Percentiles rank a stretch among this genome's conserved stretches.
phyloP scores from a whole-genome alignment of 305 asterid genomes.

The Rubia tinctorum region DNA sequence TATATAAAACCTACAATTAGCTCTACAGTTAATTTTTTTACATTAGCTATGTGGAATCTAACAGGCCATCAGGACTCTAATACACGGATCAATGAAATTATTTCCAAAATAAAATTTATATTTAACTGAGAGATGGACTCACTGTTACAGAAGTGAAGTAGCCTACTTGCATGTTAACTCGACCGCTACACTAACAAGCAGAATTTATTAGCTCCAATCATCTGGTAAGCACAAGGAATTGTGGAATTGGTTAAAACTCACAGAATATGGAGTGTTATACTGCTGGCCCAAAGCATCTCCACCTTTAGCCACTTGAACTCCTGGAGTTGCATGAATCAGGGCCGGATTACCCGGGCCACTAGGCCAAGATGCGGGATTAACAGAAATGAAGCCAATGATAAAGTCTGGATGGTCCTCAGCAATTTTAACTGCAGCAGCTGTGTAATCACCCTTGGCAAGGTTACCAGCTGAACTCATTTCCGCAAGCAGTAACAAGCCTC shows the following conservation, averaged over 20 bases:
- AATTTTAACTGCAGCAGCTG: constrained; percentile 93
- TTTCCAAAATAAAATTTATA: background rate
- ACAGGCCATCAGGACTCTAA: background rate
- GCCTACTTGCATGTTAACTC: background rate
- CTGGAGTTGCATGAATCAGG: constrained; percentile 94
- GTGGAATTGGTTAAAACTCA: constrained; percentile 29
- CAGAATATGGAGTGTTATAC: constrained; percentile 88
- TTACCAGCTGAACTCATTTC: constrained; percentile 98
- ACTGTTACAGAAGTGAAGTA: background rate
- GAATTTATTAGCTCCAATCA: background rate
- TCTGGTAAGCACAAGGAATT: background rate
- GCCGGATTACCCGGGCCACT: constrained; percentile 76
- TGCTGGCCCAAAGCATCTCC: constrained; percentile 97
- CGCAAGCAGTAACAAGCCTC: constrained; percentile 86
- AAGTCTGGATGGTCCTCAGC: constrained; percentile 95
- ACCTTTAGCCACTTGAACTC: constrained; percentile 92
- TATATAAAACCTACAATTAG: background rate
- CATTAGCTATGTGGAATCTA: background rate
- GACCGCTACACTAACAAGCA: background rate
- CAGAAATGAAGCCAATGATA: constrained; percentile 94
- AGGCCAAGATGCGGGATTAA: constrained; percentile 94
- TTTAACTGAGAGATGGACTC: background rate
- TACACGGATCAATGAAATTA: background rate
- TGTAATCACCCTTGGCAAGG: constrained; percentile 90
- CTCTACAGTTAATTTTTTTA: background rate